Evolutionary conservation across 164 flowering plant species (phyloP), one percentile per base, ranked within the genome.

Genomic region (Litsea cubeba): DNA sequence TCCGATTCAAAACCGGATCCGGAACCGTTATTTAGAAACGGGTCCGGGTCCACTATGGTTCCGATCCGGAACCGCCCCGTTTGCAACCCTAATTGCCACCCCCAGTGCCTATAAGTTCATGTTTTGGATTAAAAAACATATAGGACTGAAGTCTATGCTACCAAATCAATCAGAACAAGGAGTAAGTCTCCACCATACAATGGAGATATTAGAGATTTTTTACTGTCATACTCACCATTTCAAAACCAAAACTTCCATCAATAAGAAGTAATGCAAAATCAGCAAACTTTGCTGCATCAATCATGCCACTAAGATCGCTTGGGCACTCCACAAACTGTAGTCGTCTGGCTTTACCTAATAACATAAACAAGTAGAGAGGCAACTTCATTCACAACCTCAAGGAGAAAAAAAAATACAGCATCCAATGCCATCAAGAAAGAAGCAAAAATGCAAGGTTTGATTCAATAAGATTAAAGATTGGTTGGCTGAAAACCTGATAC

Each of bases 211-310:
- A 50, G 15, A 35, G 30, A 30, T 12, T 60, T 5, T 58, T 62
- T 14, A 46, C n/a, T n/a, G 11, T 22, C 46, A 57, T 20, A 68
- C 91, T 83, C 81, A 95, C 99, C 98, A 95, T 95, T 83, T 93
- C 99, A 85, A 95, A 95, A 1, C 99, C 99, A 79, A 88, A 95
- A 81, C 98, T 90, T 79, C 98, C 99, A 84, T 95, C 96, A 51
- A 91, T 86, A 18, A 95, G 95, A 68, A 95, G 91, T 79, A 95
- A 78, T 8, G 93, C 97, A 25, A 91, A 67, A 85, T 95, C 99
- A 72, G 99, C 97, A 83, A 80, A 85, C 79, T 95, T 95, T 70
- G 98, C 97, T 24, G 90, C 91, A 85, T 95, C 99, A 76, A 93
- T 84, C 99, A 95, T 93, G 74, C 97, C 97, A 82, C 90, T 95